phyloP scores from a whole-genome alignment of 169 alveolate species.

The Toxoplasma gondii region DNA sequence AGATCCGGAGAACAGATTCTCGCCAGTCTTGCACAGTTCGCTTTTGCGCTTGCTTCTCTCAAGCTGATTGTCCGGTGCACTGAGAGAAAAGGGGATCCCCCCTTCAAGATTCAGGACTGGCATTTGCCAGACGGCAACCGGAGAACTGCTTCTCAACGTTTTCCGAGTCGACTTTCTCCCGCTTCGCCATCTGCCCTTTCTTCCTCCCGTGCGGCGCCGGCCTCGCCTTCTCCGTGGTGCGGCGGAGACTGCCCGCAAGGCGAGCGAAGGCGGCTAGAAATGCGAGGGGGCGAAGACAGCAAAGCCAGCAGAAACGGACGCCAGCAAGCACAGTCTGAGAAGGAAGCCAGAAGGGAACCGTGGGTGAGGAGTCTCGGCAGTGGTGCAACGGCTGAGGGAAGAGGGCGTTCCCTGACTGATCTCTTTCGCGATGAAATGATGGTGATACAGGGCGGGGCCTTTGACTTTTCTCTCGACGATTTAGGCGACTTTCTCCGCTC shows the following conservation, averaged over 20 bases:
- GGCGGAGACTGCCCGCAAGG: not conserved
- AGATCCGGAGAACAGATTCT: not conserved
- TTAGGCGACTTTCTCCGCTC: not conserved
- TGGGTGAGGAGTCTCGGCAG: too few relatives aligned
- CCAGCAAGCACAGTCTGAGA: not conserved
- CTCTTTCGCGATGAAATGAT: not conserved
- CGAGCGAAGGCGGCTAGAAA: not conserved
- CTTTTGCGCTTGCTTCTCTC: not conserved
- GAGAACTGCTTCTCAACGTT: too few relatives aligned
- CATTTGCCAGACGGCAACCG: too few relatives aligned
- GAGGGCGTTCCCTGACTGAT: not conserved
- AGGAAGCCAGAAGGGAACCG: not conserved
- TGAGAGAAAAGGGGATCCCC: too few relatives aligned
- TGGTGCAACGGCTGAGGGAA: not conserved
- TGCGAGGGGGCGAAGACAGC: not conserved
- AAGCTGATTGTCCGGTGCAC: not conserved
- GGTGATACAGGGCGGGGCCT: not conserved
- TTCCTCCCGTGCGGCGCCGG: not conserved
- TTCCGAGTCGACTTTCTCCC: not conserved
- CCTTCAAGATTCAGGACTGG: too few relatives aligned
- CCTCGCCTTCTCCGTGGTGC: not conserved
- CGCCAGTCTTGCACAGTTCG: not conserved
- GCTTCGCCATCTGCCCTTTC: not conserved
- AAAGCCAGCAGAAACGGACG: not conserved
- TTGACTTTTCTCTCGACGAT: not conserved